Conservation (phyloP, 1,284 basidiomycete genomes). For the Lentinus polychrous region DNA sequence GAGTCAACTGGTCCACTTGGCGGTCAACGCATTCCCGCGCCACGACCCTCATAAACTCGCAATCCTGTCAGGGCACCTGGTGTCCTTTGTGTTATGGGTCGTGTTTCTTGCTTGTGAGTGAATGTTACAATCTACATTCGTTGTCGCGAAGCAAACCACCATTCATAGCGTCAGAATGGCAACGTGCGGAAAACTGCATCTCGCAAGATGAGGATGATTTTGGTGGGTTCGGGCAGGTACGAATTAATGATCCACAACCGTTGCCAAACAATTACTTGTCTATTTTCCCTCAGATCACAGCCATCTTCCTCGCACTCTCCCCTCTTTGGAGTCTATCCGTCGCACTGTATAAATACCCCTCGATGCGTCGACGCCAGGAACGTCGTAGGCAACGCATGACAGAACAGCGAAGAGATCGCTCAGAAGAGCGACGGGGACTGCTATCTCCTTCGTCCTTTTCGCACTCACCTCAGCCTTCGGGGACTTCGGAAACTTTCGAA, state of each 20-base stretch:
- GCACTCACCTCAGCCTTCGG: neutral
- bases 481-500: neutral
- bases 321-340: conserved; percentile 23
- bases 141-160: neutral
- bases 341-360: conserved; percentile 22
- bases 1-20: conserved; percentile 8
- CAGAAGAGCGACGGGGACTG: neutral
- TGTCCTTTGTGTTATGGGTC: conserved; percentile 17
- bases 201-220: conserved; percentile 21
- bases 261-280: neutral
- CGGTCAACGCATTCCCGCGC: conserved; percentile 10
- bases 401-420: neutral
- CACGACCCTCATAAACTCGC: conserved; percentile 11
- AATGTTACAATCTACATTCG: neutral
- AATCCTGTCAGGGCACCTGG: conserved; percentile 16
- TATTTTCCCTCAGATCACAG: conserved; percentile 10
- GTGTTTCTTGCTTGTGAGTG: conserved; percentile 19
- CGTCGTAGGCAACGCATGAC: conserved; percentile 7
- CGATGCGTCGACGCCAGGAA: conserved; percentile 12
- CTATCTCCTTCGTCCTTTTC: neutral
- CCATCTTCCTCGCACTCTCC: conserved; percentile 15
- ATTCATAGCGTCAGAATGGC: conserved; percentile 19
- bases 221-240: conserved; percentile 23
- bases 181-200: conserved; percentile 19
- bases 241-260: neutral